These are phyloP conservation scores for Neurospora sp. DNA, from an alignment of 495 filamentous ascomycete species.

Conservation along the genomic window DNA sequence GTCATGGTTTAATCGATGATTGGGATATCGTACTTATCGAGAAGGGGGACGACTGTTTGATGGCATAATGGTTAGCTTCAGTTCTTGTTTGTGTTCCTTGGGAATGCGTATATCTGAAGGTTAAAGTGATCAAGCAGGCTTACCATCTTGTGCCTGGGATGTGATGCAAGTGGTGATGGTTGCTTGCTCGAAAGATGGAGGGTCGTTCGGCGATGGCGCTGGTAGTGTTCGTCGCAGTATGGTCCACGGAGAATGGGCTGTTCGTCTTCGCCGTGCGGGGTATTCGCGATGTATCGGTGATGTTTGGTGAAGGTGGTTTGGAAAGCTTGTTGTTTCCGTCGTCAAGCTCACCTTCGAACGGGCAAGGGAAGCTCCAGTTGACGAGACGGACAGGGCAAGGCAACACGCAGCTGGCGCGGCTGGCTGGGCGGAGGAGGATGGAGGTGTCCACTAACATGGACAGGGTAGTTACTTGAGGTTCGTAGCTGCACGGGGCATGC, in stretches of 20 bases:
- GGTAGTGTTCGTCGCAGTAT: background rate
- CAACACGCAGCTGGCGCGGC: slow-evolving; percentile 34
- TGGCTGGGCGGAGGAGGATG: slow-evolving; percentile 1
- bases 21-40: slow-evolving; percentile 61
- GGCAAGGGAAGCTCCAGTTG: slow-evolving; percentile 13
- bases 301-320: background rate
- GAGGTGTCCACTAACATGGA: slow-evolving; percentile 5
- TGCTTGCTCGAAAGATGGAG: background rate
- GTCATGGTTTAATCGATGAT: background rate
- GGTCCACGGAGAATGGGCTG: background rate
- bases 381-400: slow-evolving; percentile 19
- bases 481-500: slow-evolving; percentile 6
- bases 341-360: slow-evolving; percentile 5
- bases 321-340: slow-evolving; percentile 1
- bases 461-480: background rate
- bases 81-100: background rate
- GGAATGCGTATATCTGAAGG: background rate
- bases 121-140: background rate
- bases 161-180: slow-evolving; percentile 2
- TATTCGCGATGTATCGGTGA: background rate
- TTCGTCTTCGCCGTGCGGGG: background rate
- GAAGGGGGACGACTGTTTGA: slow-evolving; percentile 62
- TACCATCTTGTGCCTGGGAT: slow-evolving; percentile 16
- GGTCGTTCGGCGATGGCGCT: background rate
- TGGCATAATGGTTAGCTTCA: slow-evolving; percentile 7